phyloP scores from a whole-genome alignment of 2,329 filamentous ascomycete genomes.

The Aspergillus persii region DNA sequence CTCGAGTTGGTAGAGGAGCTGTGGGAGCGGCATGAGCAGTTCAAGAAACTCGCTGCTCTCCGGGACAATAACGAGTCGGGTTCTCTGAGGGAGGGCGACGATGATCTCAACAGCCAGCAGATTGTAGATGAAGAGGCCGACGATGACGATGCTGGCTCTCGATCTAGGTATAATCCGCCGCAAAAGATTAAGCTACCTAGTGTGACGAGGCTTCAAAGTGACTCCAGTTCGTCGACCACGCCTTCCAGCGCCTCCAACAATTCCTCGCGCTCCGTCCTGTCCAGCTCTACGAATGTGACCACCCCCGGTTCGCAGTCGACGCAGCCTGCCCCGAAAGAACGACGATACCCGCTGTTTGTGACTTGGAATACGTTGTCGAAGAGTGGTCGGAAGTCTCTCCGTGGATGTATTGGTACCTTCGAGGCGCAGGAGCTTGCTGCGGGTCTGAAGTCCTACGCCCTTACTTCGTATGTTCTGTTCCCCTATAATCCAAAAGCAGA shows the following conservation, averaged over 20 bases:
- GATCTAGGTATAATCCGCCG: slow-evolving; percentile 15
- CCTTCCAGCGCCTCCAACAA: slow-evolving; percentile 48
- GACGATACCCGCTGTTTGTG: slow-evolving; percentile 77
- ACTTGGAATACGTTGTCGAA: slow-evolving; percentile 81
- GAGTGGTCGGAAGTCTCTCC: slow-evolving; percentile 64
- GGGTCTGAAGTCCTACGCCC: slow-evolving; percentile 75
- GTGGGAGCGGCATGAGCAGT: slow-evolving; percentile 56
- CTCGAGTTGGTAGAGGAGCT: slow-evolving; percentile 69
- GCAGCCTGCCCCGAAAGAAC: slow-evolving; percentile 35
- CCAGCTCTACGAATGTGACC: slow-evolving; percentile 41
- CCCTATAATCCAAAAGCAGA: background rate
- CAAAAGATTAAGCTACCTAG: slow-evolving; percentile 30
- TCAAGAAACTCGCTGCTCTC: slow-evolving; percentile 38
- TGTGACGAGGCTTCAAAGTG: slow-evolving; percentile 34
- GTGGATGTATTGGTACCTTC: slow-evolving; percentile 97
- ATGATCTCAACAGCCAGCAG: slow-evolving; percentile 12
- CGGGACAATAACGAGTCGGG: slow-evolving; percentile 21
- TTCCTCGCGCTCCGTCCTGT: slow-evolving; percentile 46
- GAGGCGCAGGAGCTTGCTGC: slow-evolving; percentile 69
- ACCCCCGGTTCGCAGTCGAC: slow-evolving; percentile 46
- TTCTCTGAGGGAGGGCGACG: slow-evolving; percentile 13
- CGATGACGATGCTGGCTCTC: slow-evolving; percentile 20
- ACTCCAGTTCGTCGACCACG: slow-evolving; percentile 39
- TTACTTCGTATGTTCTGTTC: slow-evolving; percentile 65
- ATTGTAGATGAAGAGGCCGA: slow-evolving; percentile 32